Base-by-base conservation (phyloP, 345 rosid species). In the Eucalyptus paniculata region DNA sequence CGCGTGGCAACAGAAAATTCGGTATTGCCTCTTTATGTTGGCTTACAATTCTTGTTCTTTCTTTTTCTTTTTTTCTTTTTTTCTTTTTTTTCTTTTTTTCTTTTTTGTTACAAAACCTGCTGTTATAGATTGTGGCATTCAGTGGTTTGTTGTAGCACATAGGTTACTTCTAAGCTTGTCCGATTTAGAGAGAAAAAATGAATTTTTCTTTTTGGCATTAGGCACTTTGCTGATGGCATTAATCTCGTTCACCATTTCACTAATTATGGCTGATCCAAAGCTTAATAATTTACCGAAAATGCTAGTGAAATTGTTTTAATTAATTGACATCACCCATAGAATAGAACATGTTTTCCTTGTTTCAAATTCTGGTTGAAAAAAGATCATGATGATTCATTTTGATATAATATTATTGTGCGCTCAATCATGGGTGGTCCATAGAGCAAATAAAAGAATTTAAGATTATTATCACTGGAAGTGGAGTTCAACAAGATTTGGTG, bases 1-100 rank as follows among this genome's bases (percentile, higher is more conserved):
- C 96, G 96, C 54, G 92, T 95, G 88, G 98, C 96, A 87, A 96
- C 98, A 87, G 98, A 97, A 89, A 96, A 94, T 87, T 91, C 97
- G 92, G 98, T 97, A 90, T 4, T 58, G 50, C n/a, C 86, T 86
- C 87, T 72, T 50, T 88, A 86, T 86, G 50, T 45, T 86, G 40
- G 80, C 80, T 32, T 67, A 67, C 80, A 67, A 32, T 32, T 67
- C 21, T 15, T 9, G 5, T 50, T 16, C 53, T 50, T 50, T 50
- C 54, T 50, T 17, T 50, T 50, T 6, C 54, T 50, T 50, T 50
- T n/a, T n/a, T n/a, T n/a, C n/a, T n/a, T n/a, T n/a, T n/a, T n/a
- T 50, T 16, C 53, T 50, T 50, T 50, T 21, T 50, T 17, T 50
- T 50, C 3, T 21, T 50, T 50, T 50, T 50, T 17, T 16, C 54